A percentile compares a stretch with the other conserved stretches of the same genome.
Evolutionary conservation across 306 rosid genomes (phyloP).

Genomic region (Cucurbita ficifolia): DNA sequence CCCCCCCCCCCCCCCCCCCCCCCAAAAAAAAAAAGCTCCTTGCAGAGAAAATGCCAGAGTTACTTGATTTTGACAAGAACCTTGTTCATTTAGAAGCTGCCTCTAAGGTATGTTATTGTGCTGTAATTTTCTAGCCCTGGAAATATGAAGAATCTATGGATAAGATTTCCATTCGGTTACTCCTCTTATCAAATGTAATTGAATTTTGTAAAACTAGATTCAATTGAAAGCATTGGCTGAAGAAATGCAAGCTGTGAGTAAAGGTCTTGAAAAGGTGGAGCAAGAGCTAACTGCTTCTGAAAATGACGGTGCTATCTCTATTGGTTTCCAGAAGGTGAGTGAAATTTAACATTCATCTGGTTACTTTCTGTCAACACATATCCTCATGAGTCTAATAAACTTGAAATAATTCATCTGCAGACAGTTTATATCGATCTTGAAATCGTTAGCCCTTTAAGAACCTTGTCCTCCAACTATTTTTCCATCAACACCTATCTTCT

Average conservation of each 20-base stretch:
- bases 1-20: not conserved
- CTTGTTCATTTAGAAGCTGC: slow-evolving; percentile 89
- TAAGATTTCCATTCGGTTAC: not conserved
- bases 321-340: slow-evolving; percentile 76
- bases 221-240: slow-evolving; percentile 95
- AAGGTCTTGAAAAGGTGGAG: slow-evolving; percentile 97
- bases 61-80: slow-evolving; percentile 88
- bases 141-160: not conserved
- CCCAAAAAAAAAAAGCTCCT: slow-evolving; percentile 36
- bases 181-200: not conserved
- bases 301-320: slow-evolving; percentile 69
- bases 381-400: not conserved
- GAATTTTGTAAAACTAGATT: slow-evolving; percentile 40
- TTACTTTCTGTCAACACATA: not conserved
- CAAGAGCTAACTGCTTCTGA: slow-evolving; percentile 83
- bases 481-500: not conserved
- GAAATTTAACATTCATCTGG: slow-evolving; percentile 3
- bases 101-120: slow-evolving; percentile 53
- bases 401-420: not conserved
- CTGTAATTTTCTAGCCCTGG: not conserved
- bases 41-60: slow-evolving; percentile 87
- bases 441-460: not conserved
- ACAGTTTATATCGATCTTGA: not conserved
- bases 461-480: not conserved
- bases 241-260: slow-evolving; percentile 99